These are phyloP conservation scores for Avena sativa DNA, from an alignment of 176 grass and related monocot species.

Conservation along the genomic window DNA sequence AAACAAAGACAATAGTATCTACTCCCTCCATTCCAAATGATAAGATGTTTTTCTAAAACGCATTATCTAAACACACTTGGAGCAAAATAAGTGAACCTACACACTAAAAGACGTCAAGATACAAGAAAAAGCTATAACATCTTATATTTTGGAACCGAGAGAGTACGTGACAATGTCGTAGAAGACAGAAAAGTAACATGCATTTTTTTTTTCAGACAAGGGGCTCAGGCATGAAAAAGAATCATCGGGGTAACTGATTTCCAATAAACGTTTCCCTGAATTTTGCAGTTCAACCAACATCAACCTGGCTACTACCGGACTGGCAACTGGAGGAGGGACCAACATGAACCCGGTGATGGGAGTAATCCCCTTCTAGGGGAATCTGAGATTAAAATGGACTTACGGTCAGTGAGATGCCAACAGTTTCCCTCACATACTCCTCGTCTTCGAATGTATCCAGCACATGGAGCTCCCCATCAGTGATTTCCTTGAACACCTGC, in stretches of 20 bases:
- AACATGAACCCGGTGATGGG: background rate
- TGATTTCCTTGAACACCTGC: conserved; percentile 65
- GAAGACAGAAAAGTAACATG: no score
- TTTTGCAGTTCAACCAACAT: background rate
- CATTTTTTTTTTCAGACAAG: background rate
- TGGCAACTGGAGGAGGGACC: background rate
- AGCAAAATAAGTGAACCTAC: no score
- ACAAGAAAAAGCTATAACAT: no score
- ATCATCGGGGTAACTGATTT: no score
- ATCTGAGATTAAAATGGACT: conserved; percentile 36
- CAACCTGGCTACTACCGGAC: background rate
- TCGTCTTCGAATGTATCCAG: conserved; percentile 87
- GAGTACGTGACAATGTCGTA: no score
- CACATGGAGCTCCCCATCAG: conserved; percentile 68
- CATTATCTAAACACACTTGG: no score
- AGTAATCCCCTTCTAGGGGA: background rate
- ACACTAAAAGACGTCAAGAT: no score
- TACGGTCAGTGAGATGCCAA: conserved; percentile 68
- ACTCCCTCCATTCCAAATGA: no score
- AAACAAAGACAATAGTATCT: background rate
- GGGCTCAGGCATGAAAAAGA: background rate
- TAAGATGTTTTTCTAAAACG: no score
- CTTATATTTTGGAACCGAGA: no score
- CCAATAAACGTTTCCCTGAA: background rate
- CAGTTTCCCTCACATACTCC: conserved; percentile 67